phyloP scores from a whole-genome alignment of 345 rosid genomes.

The Rhodamnia argentea region DNA sequence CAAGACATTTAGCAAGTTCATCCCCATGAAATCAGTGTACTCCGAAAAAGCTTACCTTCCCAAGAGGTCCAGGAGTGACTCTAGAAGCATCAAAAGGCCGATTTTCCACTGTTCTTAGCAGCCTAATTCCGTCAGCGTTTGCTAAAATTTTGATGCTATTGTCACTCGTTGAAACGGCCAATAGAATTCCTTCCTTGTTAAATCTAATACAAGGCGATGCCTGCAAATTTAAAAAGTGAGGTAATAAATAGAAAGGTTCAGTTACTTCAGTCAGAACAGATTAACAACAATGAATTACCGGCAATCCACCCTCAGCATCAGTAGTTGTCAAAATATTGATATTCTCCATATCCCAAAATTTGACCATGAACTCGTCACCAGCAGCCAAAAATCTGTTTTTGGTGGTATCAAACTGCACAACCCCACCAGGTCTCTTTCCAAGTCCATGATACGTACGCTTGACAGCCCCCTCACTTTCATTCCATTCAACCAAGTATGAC shows the following conservation, averaged over 20 bases:
- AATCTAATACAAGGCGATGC: conserved; percentile 72
- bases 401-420: conserved; percentile 84
- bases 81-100: conserved; percentile 81
- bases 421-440: conserved; percentile 53
- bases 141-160: conserved; percentile 70
- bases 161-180: conserved; percentile 80
- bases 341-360: conserved; percentile 84
- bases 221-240: conserved; percentile 31
- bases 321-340: conserved; percentile 39
- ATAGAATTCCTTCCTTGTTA: conserved; percentile 67
- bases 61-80: conserved; percentile 43
- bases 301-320: conserved; percentile 78
- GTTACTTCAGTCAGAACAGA: neutral
- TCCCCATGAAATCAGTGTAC: neutral
- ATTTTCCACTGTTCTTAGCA: conserved; percentile 54
- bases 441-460: conserved; percentile 56
- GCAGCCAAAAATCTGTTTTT: conserved; percentile 75
- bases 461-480: conserved; percentile 79
- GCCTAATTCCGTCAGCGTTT: conserved; percentile 60
- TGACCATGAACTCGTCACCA: conserved; percentile 71
- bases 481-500: conserved; percentile 79
- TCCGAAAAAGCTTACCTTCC: conserved; percentile 36
- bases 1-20: conserved; percentile 1
- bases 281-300: conserved; percentile 28
- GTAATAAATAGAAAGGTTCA: neutral